Percentiles rank a stretch among this genome's conserved stretches.
Conservation (phyloP, 2,329 filamentous ascomycete genomes). For the Calonectria ilicicola region DNA sequence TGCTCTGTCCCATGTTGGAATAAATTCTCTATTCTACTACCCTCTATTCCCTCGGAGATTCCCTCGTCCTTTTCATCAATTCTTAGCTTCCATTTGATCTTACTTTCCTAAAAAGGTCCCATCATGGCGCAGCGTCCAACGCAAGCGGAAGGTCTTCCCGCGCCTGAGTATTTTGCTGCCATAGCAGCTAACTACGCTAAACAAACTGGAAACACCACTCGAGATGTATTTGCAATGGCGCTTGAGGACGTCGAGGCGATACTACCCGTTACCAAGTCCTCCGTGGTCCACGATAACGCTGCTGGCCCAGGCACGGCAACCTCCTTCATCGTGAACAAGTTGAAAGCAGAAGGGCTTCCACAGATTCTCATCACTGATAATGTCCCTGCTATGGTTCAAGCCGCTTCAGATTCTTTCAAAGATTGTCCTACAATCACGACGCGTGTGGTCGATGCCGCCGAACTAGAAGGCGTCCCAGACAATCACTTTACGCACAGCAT, state of each 20-base stretch:
- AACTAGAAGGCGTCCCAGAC: conserved; percentile 32
- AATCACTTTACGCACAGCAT: conserved; percentile 42
- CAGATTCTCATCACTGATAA: conserved; percentile 35
- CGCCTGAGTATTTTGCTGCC: conserved; percentile 39
- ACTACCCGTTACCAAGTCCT: conserved; percentile 36
- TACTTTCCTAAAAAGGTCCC: not conserved
- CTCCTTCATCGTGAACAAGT: conserved; percentile 34
- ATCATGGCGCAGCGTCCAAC: not conserved
- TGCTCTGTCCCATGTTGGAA: too few relatives aligned
- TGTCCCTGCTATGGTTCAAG: conserved; percentile 32
- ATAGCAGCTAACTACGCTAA: conserved; percentile 42
- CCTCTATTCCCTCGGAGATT: too few relatives aligned
- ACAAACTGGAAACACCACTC: conserved; percentile 46
- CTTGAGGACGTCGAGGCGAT: conserved; percentile 31
- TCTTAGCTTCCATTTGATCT: too few relatives aligned
- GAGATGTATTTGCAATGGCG: conserved; percentile 33
- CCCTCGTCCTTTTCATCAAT: too few relatives aligned
- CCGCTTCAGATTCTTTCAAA: conserved; percentile 27
- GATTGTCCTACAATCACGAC: conserved; percentile 17
- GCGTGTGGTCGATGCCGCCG: conserved; percentile 33
- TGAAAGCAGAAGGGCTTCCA: conserved; percentile 10
- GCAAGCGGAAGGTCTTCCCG: conserved; percentile 19
- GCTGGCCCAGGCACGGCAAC: conserved; percentile 48
- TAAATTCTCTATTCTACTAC: too few relatives aligned
- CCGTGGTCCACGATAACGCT: conserved; percentile 48